These are phyloP conservation scores for Erysiphe pulchra DNA, from an alignment of 2,329 filamentous ascomycete species.

Conservation along the genomic window DNA sequence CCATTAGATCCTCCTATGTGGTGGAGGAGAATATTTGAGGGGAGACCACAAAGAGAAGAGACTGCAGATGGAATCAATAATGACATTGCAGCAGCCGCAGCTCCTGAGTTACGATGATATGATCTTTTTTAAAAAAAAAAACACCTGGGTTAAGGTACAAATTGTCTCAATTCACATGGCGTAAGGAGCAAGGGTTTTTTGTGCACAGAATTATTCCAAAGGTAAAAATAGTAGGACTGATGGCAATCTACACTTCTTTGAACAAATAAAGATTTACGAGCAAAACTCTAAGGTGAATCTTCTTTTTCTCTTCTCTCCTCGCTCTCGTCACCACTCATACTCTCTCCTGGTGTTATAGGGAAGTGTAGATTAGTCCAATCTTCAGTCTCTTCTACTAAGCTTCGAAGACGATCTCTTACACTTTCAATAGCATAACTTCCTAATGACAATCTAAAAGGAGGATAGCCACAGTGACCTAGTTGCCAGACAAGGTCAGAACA, in stretches of 20 bases:
- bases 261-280: too few relatives aligned
- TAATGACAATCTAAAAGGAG: constrained; percentile 61
- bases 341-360: constrained; percentile 17
- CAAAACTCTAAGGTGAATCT: neutral
- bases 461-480: constrained; percentile 81
- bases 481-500: constrained; percentile 89
- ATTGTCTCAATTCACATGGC: constrained; percentile 1
- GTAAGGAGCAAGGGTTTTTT: constrained; percentile 1
- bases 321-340: constrained; percentile 11
- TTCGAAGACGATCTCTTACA: constrained; percentile 67
- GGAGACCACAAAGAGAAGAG: constrained; percentile 22
- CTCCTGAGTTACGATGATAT: constrained; percentile 13
- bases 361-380: constrained; percentile 80
- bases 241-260: too few relatives aligned
- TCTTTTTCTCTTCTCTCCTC: constrained; percentile 3
- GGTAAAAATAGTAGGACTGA: neutral
- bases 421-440: constrained; percentile 92
- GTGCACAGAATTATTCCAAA: neutral
- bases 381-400: constrained; percentile 83
- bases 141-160: neutral
- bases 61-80: constrained; percentile 30
- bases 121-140: neutral
- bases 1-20: constrained; percentile 74
- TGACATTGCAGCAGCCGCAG: constrained; percentile 32
- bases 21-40: constrained; percentile 70